phyloP scores from a whole-genome alignment of 768 basidiomycete genomes.

The Lactarius hatsudake region DNA sequence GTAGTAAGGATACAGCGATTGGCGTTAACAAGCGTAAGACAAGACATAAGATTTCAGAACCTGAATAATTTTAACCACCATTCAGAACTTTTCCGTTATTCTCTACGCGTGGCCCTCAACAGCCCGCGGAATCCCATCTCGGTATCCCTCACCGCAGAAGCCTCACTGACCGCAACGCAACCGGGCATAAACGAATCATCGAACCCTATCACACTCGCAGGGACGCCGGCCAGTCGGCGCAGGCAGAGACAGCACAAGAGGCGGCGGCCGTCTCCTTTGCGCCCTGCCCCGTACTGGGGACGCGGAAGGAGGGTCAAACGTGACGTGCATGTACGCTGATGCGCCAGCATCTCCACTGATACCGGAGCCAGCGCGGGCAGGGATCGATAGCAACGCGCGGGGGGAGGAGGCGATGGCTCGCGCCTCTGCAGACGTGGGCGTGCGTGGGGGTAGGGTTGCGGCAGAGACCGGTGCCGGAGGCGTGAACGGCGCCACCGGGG shows the following conservation, averaged over 20 bases:
- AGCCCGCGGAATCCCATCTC: not conserved
- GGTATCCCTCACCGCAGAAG: not conserved
- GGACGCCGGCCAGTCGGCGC: not conserved
- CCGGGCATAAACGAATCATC: conserved; percentile 18
- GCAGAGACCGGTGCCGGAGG: not conserved
- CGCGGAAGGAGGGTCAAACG: not conserved
- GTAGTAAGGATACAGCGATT: conserved; percentile 2
- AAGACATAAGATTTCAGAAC: not conserved
- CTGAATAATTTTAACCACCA: not conserved
- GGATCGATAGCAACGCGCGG: conserved; percentile 17
- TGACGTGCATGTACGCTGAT: conserved; percentile 5
- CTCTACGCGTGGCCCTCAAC: not conserved
- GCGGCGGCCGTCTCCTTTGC: conserved; percentile 6
- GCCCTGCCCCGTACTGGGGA: not conserved
- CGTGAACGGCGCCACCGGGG: not conserved
- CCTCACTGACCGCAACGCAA: not conserved
- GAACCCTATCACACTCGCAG: conserved; percentile 1
- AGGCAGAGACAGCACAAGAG: not conserved
- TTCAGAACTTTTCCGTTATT: not conserved
- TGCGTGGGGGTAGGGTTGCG: not conserved
- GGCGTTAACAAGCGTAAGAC: not conserved
- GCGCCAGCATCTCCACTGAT: not conserved
- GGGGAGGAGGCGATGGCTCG: not conserved
- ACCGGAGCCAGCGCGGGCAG: conserved; percentile 14
- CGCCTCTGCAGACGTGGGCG: not conserved